Base-by-base conservation (phyloP, 805 yeast genomes). In the Tetrapisispora taiwanensis region DNA sequence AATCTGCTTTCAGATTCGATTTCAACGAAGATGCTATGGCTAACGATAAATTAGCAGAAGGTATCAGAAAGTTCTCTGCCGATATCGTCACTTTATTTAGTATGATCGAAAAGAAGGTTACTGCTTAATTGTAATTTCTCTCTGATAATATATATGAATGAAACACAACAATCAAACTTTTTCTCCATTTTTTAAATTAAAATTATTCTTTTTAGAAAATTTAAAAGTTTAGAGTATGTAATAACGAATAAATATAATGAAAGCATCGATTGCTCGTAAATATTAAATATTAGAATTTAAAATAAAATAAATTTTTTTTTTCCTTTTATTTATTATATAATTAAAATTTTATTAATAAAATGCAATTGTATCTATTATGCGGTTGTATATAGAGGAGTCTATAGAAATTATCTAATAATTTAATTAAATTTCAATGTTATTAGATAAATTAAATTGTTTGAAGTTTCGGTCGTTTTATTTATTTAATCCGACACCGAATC, bases 21-120 rank as follows among this genome's bases (percentile, higher is more conserved):
- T 73, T 92, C 58, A 90, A 92, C 73, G 95, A 92, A 68, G 97
- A 92, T 67, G 92, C 92, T 53, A 90, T 92, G 97, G 94, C 97
- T 58, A 87, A 96, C 54, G 97, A 87, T 74, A 92, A 92, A 76
- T 79, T 92, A 65, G 71, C 95, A 58, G 95, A 92, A 66, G 99
- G 99, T 78, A 92, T 92, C 73, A 84, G 97, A 77, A 79, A 81
- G 68, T 92, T 92, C 71, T 85, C 96, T 59, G 90, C 84, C 67
- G 99, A 92, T 68, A 82, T 94, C 59, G 79, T 72, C 58, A 81
- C 95, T 45, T 77, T 92, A 65, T 70, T 79, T 67, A 68, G 74
- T 48, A 72, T 79, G 62, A 75, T 84, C 66, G 79, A 78, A 65
- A 66, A 73, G 56, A 79, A 73, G 65, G 69, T 79, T 52, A 60